phyloP scores from a whole-genome alignment of 495 filamentous ascomycete genomes.

The Pseudevernia furfuracea region DNA sequence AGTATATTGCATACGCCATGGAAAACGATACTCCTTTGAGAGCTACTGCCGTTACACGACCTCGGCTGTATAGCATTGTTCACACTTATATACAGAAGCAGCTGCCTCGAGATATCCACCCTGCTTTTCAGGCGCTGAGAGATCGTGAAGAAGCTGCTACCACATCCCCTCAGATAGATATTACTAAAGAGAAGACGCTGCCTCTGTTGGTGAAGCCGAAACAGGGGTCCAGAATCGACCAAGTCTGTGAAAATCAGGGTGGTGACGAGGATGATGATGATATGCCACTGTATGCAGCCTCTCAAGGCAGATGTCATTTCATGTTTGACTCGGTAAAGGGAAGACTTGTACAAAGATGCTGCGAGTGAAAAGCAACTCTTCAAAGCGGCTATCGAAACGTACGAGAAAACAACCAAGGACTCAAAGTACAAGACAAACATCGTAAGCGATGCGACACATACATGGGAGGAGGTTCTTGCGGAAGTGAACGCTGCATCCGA shows the following conservation, averaged over 20 bases:
- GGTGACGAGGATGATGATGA: neutral
- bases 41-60: neutral
- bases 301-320: neutral
- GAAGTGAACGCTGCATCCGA: slow-evolving; percentile 4
- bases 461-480: slow-evolving; percentile 6
- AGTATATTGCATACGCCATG: neutral
- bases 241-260: no score
- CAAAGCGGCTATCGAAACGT: slow-evolving; percentile 1
- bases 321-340: neutral
- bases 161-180: neutral
- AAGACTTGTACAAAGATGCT: slow-evolving; percentile 11
- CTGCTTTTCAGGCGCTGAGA: neutral
- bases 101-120: neutral
- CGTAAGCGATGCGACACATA: neutral
- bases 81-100: neutral
- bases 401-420: neutral
- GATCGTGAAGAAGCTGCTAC: neutral
- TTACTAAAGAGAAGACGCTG: neutral
- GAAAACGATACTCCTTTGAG: neutral
- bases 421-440: slow-evolving; percentile 5
- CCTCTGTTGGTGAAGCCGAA: neutral
- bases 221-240: neutral
- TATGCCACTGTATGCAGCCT: neutral
- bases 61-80: slow-evolving; percentile 1
- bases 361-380: neutral